Base-by-base conservation (phyloP, 345 rosid species). In the Microthlaspi erraticum region DNA sequence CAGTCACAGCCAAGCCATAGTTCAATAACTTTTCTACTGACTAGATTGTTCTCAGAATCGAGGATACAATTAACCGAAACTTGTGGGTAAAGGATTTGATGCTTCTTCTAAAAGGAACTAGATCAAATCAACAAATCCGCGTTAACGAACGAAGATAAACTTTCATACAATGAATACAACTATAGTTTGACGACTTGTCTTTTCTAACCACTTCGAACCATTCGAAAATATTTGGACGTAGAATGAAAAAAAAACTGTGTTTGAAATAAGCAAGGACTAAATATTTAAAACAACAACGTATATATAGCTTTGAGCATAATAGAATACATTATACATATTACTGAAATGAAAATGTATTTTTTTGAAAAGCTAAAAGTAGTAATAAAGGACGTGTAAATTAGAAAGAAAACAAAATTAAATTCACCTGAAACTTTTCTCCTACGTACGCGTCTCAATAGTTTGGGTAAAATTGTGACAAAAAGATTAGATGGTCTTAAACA, bases 21-120 rank as follows among this genome's bases (percentile, higher is more conserved):
- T 64, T 37, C 46, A 18, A 8, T 55, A 64, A 16, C 59, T 64
- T 65, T 72, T 64, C 42, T 37, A 29, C 37, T 45, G 65, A 73
- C 64, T 18, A 56, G 65, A 65, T 57, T 65, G 71, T 65, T 57
- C 64, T 57, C 18, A 6, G 52, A 29, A 38, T 46, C 9, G 44
- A 29, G 52, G 7, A 42, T 66, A 50, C 46, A 50, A 14, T 12
- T 43, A 20, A 60, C 41, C 62, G 26, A 74, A 26, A 66, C 34
- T 42, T 58, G 48, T 59, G 62, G 62, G 54, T 59, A 51, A 74
- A 67, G 48, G 71, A 66, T 33, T 41, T 60, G 68, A 67, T 66
- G 78, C 49, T 66, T 66, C 78, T 59, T 42, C 19, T 33, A 51
- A 66, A 66, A 59, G 68, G 68, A 42, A 41, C 51, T 59, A n/a